Evolutionary conservation across 495 filamentous ascomycete genomes (phyloP).

Genomic region (Penicillium bovifimosum): DNA sequence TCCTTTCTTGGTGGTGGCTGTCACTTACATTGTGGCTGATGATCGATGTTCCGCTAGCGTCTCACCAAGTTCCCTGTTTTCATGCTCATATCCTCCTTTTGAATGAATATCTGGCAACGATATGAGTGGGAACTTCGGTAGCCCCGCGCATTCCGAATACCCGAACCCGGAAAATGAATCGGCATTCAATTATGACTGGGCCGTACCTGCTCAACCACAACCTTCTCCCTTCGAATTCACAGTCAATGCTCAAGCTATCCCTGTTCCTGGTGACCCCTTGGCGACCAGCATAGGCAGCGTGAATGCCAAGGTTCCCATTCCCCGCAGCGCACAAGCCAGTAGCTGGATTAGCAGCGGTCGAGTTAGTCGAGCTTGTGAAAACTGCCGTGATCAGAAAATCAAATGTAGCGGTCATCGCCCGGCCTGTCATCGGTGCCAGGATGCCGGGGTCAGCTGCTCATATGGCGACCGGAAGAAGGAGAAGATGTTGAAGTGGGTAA

Average conservation of each 20-base stretch:
- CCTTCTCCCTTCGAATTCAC: slow-evolving; percentile 4
- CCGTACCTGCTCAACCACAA: slow-evolving; percentile 16
- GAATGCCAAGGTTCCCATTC: slow-evolving; percentile 37
- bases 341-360: slow-evolving; percentile 33
- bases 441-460: slow-evolving; percentile 43
- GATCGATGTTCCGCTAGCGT: slow-evolving; percentile 5
- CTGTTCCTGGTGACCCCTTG: slow-evolving; percentile 12
- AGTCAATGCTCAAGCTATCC: slow-evolving; percentile 13
- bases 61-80: background rate
- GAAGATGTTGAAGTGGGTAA: slow-evolving; percentile 48
- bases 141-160: slow-evolving; percentile 15
- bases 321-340: slow-evolving; percentile 26
- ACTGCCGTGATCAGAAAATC: slow-evolving; percentile 65
- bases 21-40: background rate
- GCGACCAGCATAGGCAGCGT: slow-evolving; percentile 13
- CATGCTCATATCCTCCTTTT: background rate
- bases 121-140: slow-evolving; percentile 28
- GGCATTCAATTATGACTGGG: slow-evolving; percentile 14
- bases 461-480: slow-evolving; percentile 59
- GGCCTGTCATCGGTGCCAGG: slow-evolving; percentile 51
- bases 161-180: slow-evolving; percentile 18
- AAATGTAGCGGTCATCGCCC: slow-evolving; percentile 57
- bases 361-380: slow-evolving; percentile 60
- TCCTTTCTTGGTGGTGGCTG: background rate
- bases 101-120: background rate